Evolutionary conservation across 2,329 filamentous ascomycete genomes (phyloP).

Genomic region (Fusarium sp.): DNA sequence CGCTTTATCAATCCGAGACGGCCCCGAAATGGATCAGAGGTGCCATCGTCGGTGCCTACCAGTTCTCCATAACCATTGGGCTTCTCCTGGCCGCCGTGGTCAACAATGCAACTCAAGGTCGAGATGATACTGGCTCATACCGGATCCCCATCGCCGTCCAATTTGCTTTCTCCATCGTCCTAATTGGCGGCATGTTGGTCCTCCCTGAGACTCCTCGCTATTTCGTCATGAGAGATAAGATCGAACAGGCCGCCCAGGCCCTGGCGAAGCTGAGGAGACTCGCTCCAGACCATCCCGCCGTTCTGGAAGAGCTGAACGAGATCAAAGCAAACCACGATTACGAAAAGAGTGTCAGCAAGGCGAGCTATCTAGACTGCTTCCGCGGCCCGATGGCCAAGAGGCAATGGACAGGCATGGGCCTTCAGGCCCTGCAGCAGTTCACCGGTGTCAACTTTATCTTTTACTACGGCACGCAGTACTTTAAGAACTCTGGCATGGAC

Average conservation of each 20-base stretch:
- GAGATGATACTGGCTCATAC: constrained; percentile 64
- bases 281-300: constrained; percentile 60
- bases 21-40: constrained; percentile 75
- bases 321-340: constrained; percentile 68
- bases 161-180: constrained; percentile 71
- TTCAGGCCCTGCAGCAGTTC: constrained; percentile 61
- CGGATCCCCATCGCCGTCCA: constrained; percentile 68
- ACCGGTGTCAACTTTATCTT: constrained; percentile 50
- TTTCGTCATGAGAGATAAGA: constrained; percentile 64
- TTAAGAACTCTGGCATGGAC: constrained; percentile 46
- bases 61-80: constrained; percentile 72
- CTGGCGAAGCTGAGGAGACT: constrained; percentile 68
- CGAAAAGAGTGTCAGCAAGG: constrained; percentile 48
- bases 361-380: not conserved
- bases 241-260: constrained; percentile 45
- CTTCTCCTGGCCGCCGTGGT: constrained; percentile 70
- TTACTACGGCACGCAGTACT: constrained; percentile 49
- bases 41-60: constrained; percentile 71
- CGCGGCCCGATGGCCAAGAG: not conserved
- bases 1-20: constrained; percentile 73
- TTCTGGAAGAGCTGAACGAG: constrained; percentile 69
- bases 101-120: constrained; percentile 65
- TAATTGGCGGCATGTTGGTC: constrained; percentile 68
- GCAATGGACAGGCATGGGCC: constrained; percentile 57
- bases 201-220: constrained; percentile 76